These are phyloP conservation scores for Amaranthus hypochondriacus DNA, from an alignment of 148 eudicot genomes.

Conservation along the genomic window DNA sequence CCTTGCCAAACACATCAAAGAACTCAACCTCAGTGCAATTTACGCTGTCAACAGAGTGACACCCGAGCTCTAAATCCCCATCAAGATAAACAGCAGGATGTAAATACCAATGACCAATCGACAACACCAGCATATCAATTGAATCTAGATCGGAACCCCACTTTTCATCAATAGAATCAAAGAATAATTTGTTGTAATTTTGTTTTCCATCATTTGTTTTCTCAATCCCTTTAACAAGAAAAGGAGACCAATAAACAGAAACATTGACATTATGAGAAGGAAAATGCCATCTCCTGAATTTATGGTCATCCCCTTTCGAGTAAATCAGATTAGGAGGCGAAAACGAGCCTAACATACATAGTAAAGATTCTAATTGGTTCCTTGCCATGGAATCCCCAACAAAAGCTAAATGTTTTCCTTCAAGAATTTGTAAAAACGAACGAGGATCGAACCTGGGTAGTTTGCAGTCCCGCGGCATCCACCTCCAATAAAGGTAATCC, in stretches of 20 bases:
- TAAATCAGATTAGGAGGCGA: conserved; percentile 53
- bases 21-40: conserved; percentile 65
- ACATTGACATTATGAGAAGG: conserved; percentile 54
- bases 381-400: conserved; percentile 95
- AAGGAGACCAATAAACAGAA: conserved; percentile 86
- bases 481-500: conserved; percentile 74
- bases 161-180: conserved; percentile 63
- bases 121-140: conserved; percentile 71
- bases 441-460: conserved; percentile 68
- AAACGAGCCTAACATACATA: conserved; percentile 63
- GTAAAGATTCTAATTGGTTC: conserved; percentile 80
- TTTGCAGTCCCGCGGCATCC: conserved; percentile 64
- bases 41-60: conserved; percentile 46
- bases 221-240: conserved; percentile 69
- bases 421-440: conserved; percentile 45
- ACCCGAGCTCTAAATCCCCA: conserved; percentile 53
- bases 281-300: conserved; percentile 71
- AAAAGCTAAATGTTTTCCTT: conserved; percentile 74
- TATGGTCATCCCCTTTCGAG: conserved; percentile 60
- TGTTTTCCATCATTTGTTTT: conserved; percentile 29
- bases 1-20: conserved; percentile 60
- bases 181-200: conserved; percentile 44
- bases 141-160: conserved; percentile 66
- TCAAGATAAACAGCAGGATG: conserved; percentile 64
- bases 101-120: conserved; percentile 91